These are phyloP conservation scores for Orbilia ellipsospora DNA, from an alignment of 2,329 filamentous ascomycete species.

Conservation along the genomic window DNA sequence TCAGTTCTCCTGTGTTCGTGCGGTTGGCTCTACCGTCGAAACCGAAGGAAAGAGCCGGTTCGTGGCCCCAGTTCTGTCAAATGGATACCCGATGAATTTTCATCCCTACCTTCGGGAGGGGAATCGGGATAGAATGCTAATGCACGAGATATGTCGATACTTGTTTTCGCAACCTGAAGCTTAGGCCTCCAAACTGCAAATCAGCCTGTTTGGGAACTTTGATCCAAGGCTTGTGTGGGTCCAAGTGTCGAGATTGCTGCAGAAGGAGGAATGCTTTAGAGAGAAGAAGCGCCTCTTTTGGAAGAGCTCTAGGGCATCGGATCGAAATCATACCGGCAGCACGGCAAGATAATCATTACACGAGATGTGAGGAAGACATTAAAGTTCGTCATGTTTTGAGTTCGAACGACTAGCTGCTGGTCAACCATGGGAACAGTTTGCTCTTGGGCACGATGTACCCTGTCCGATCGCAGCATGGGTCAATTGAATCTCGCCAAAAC, in stretches of 20 bases:
- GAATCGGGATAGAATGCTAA: not conserved
- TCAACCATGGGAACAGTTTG: slow-evolving; percentile 1
- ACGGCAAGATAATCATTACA: not conserved
- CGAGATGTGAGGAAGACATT: not conserved
- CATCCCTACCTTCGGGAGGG: not conserved
- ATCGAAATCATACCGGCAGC: not conserved
- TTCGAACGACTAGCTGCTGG: not conserved
- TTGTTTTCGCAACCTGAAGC: too few relatives aligned
- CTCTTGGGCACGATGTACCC: slow-evolving; percentile 4
- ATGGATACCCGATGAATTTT: too few relatives aligned
- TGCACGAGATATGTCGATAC: too few relatives aligned
- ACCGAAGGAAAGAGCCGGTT: not conserved
- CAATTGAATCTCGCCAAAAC: slow-evolving; percentile 8
- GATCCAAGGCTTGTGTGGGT: too few relatives aligned
- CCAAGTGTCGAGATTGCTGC: too few relatives aligned
- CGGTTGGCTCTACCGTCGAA: not conserved
- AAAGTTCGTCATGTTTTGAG: not conserved
- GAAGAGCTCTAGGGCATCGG: too few relatives aligned
- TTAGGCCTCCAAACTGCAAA: too few relatives aligned
- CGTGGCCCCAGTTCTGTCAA: too few relatives aligned
- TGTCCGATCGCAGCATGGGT: slow-evolving; percentile 22
- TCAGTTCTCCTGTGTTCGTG: too few relatives aligned
- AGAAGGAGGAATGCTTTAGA: too few relatives aligned
- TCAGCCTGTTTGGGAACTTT: too few relatives aligned
- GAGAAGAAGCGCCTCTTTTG: too few relatives aligned